These are phyloP conservation scores for Scutellaria galericulata DNA, from an alignment of 257 asterid species.

Conservation along the genomic window DNA sequence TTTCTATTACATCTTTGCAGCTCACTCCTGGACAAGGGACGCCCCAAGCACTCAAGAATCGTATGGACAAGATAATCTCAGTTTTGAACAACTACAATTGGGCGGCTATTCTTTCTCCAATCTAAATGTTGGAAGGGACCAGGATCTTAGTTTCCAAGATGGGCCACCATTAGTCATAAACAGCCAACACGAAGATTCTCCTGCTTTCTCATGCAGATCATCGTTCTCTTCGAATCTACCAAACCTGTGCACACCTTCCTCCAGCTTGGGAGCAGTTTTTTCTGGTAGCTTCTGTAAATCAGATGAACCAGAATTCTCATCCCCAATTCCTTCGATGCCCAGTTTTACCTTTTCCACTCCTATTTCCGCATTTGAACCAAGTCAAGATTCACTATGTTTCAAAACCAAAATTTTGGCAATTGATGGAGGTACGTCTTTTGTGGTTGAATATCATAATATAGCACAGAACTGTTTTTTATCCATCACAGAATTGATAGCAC, in stretches of 20 bases:
- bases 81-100: slow-evolving; percentile 28
- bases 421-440: slow-evolving; percentile 43
- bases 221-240: slow-evolving; percentile 51
- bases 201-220: slow-evolving; percentile 56
- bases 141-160: slow-evolving; percentile 52
- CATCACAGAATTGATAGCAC: no score
- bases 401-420: slow-evolving; percentile 38
- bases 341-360: slow-evolving; percentile 67
- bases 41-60: slow-evolving; percentile 30
- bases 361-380: slow-evolving; percentile 33
- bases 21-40: slow-evolving; percentile 60
- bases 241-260: slow-evolving; percentile 40
- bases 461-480: not conserved
- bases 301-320: slow-evolving; percentile 44
- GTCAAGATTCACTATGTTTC: slow-evolving; percentile 34
- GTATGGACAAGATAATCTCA: slow-evolving; percentile 27
- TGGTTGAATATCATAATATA: slow-evolving; percentile 11
- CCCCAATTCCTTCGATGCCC: slow-evolving; percentile 63
- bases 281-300: slow-evolving; percentile 37
- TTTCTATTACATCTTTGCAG: slow-evolving; percentile 39
- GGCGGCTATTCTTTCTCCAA: slow-evolving; percentile 47
- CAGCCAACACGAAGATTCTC: slow-evolving; percentile 45
- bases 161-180: slow-evolving; percentile 42
- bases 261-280: slow-evolving; percentile 36
- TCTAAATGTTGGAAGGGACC: slow-evolving; percentile 39